Conservation (phyloP, 164 flowering plant genomes). For the Berberis thunbergii region DNA sequence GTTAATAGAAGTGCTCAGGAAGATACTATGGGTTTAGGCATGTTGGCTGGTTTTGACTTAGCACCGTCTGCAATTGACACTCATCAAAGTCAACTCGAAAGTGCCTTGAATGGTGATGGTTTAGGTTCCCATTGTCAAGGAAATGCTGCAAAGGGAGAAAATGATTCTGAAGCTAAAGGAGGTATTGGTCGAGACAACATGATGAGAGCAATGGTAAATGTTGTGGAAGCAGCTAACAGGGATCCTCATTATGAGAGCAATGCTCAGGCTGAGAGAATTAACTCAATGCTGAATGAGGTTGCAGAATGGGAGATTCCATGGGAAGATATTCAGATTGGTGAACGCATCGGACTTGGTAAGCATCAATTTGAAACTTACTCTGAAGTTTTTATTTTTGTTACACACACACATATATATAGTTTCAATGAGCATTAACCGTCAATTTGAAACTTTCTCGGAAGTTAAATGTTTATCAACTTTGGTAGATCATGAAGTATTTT, state of each 20-base stretch:
- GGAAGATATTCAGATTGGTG: conserved; percentile 94
- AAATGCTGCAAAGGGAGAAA: conserved; percentile 13
- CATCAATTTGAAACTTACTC: not conserved
- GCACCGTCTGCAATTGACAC: conserved; percentile 12
- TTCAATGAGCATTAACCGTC: no score
- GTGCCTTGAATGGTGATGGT: conserved; percentile 13
- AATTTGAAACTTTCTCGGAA: no score
- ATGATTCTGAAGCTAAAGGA: conserved; percentile 12
- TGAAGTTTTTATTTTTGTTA: not conserved
- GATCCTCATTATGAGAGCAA: conserved; percentile 12
- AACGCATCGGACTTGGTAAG: conserved; percentile 97
- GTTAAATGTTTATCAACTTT: no score
- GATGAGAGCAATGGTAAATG: conserved; percentile 7
- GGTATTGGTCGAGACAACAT: conserved; percentile 11
- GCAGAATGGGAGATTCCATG: conserved; percentile 90
- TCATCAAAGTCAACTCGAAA: conserved; percentile 15
- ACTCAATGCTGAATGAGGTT: conserved; percentile 48
- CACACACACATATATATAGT: no score
- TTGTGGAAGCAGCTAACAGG: conserved; percentile 16
- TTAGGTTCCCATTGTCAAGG: conserved; percentile 10
- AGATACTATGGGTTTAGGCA: conserved; percentile 13
- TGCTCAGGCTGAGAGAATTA: conserved; percentile 27
- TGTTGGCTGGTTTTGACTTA: not conserved
- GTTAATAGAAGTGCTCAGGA: conserved; percentile 5
- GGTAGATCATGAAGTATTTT: no score